Percentiles rank a stretch among this genome's conserved stretches.
phyloP scores from a whole-genome alignment of 2,329 filamentous ascomycete genomes.

The Pseudocercospora crystallina region DNA sequence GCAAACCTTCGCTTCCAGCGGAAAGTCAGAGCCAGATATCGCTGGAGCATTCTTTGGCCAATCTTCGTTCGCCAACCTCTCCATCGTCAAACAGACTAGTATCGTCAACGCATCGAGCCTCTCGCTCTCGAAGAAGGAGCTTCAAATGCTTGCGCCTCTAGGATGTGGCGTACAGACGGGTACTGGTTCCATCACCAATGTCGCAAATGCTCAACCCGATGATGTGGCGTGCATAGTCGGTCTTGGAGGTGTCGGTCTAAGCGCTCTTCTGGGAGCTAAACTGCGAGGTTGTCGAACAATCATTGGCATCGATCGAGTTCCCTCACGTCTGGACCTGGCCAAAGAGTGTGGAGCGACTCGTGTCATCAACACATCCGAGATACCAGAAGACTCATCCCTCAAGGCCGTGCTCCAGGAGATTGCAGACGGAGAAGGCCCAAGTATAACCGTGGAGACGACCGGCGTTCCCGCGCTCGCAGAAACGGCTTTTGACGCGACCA shows the following conservation, averaged over 20 bases:
- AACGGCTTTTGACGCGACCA: neutral
- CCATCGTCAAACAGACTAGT: neutral
- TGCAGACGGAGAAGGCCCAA: neutral
- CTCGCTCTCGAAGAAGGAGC: neutral
- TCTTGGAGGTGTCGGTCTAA: neutral
- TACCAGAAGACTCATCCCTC: neutral
- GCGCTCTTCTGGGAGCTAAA: neutral
- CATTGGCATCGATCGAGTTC: neutral
- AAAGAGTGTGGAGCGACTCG: neutral
- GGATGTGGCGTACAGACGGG: neutral
- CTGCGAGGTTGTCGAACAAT: neutral
- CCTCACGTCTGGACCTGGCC: neutral
- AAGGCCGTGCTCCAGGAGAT: neutral
- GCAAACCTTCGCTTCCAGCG: neutral
- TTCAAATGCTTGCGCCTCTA: neutral
- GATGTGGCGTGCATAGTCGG: neutral
- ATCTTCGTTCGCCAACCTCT: neutral
- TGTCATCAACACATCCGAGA: neutral
- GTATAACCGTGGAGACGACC: neutral
- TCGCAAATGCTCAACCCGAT: neutral
- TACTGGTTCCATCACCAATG: neutral
- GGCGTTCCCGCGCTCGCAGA: neutral
- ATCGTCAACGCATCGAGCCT: neutral
- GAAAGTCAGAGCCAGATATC: neutral
- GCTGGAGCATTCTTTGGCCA: slow-evolving; percentile 1